Conservation (phyloP, 2,329 filamentous ascomycete genomes). For the Ustilaginoidea virens region DNA sequence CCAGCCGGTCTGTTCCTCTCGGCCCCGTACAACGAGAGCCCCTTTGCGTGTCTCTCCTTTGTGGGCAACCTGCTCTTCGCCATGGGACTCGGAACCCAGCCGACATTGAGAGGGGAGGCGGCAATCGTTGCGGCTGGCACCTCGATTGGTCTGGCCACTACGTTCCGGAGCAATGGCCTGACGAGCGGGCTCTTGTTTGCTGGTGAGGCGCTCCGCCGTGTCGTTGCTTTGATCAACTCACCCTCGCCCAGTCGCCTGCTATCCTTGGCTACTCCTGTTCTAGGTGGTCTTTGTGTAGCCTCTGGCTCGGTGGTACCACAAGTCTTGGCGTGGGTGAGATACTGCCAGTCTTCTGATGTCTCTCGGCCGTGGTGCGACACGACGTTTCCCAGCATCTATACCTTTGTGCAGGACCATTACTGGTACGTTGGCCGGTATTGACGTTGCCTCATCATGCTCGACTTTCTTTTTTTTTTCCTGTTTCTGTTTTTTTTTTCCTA, state of each 20-base stretch:
- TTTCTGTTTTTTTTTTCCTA: neutral
- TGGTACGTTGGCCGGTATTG: constrained; percentile 58
- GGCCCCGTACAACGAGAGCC: constrained; percentile 68
- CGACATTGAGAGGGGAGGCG: constrained; percentile 21
- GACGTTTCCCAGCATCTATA: constrained; percentile 72
- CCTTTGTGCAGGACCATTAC: constrained; percentile 77
- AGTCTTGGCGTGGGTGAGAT: constrained; percentile 54
- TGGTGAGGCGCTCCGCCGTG: constrained; percentile 34
- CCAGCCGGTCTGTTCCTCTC: constrained; percentile 84
- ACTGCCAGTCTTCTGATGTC: constrained; percentile 32
- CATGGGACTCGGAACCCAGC: constrained; percentile 20
- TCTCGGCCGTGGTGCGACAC: constrained; percentile 59
- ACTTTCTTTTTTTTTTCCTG: neutral
- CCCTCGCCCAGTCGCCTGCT: constrained; percentile 25
- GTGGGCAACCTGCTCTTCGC: constrained; percentile 56
- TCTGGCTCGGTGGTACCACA: constrained; percentile 60
- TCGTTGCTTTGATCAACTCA: constrained; percentile 10
- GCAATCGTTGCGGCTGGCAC: constrained; percentile 47
- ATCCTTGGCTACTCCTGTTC: constrained; percentile 39
- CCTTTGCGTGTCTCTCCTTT: constrained; percentile 67
- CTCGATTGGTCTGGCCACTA: constrained; percentile 55
- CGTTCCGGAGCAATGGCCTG: constrained; percentile 74
- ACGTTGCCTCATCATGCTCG: neutral
- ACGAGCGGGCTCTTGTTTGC: constrained; percentile 67
- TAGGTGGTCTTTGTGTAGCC: constrained; percentile 54